A percentile compares a stretch with the other conserved stretches of the same genome.
Evolutionary conservation across 352 stramenopile genomes (phyloP).

Genomic region (Bremia lactucae): DNA sequence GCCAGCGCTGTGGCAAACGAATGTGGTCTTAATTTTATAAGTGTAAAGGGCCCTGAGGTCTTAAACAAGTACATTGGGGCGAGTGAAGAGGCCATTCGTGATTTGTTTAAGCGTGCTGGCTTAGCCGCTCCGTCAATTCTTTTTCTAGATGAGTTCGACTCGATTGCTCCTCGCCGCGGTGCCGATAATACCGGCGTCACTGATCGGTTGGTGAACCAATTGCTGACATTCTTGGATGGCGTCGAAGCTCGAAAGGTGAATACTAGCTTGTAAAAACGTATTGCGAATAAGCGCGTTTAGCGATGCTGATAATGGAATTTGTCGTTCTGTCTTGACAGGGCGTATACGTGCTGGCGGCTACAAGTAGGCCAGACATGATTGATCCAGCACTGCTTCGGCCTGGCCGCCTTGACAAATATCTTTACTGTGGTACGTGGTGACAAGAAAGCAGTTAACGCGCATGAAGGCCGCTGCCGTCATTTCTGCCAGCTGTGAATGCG

Average conservation of each 20-base stretch:
- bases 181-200: conserved; percentile 92
- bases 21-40: conserved; percentile 85
- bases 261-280: neutral
- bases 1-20: conserved; percentile 82
- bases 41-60: conserved; percentile 84
- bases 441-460: too few relatives aligned
- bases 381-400: conserved; percentile 90
- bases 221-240: conserved; percentile 96
- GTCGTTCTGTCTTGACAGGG: conserved; percentile 17
- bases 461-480: too few relatives aligned
- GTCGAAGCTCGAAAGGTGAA: conserved; percentile 84
- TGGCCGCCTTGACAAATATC: conserved; percentile 90
- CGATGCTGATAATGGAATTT: neutral
- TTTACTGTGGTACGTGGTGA: conserved; percentile 70
- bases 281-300: too few relatives aligned
- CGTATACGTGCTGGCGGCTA: conserved; percentile 93
- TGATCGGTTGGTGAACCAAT: conserved; percentile 95
- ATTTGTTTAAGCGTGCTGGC: conserved; percentile 72
- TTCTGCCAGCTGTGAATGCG: too few relatives aligned
- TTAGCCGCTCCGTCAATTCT: conserved; percentile 69
- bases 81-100: conserved; percentile 83
- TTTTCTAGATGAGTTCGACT: conserved; percentile 91
- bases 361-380: conserved; percentile 95
- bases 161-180: conserved; percentile 89
- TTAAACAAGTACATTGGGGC: conserved; percentile 88